These are phyloP conservation scores for Helicostylum pulchrum DNA, from an alignment of 192 early-diverging fungal species.

Conservation along the genomic window DNA sequence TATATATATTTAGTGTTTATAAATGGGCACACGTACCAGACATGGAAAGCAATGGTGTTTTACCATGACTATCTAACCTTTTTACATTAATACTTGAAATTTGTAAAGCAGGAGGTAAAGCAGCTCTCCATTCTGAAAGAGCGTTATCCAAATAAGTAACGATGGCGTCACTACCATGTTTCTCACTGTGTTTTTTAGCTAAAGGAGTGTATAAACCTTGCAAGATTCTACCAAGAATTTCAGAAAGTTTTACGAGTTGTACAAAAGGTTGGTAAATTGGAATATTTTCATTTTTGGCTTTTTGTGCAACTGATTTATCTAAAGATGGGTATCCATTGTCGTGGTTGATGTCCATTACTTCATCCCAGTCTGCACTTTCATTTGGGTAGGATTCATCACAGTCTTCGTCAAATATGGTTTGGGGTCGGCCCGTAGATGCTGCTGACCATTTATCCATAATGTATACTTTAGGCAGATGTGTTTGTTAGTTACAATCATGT, in stretches of 20 bases:
- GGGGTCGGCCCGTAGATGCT: constrained; percentile 59
- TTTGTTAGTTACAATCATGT: no score
- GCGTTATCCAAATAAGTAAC: constrained; percentile 32
- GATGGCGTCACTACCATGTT: constrained; percentile 35
- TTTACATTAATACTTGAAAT: constrained; percentile 22
- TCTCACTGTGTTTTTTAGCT: constrained; percentile 32
- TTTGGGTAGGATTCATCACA: constrained; percentile 34
- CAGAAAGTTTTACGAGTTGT: constrained; percentile 38
- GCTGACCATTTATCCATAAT: constrained; percentile 68
- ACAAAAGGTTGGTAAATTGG: constrained; percentile 41
- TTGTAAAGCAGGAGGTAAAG: constrained; percentile 26
- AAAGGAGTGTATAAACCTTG: constrained; percentile 36
- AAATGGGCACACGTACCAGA: constrained; percentile 17
- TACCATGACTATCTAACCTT: constrained; percentile 15
- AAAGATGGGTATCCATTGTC: constrained; percentile 28
- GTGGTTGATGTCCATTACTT: constrained; percentile 32
- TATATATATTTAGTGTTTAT: neutral
- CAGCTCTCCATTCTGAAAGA: constrained; percentile 34
- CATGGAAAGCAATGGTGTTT: constrained; percentile 31
- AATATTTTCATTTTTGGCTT: constrained; percentile 23
- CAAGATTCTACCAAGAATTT: constrained; percentile 34
- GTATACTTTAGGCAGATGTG: constrained; percentile 40
- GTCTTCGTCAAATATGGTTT: constrained; percentile 44
- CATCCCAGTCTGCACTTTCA: constrained; percentile 34
- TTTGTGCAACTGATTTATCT: constrained; percentile 22